Base-by-base conservation (phyloP, 257 asterid genomes). In the Solanum appendiculatum region DNA sequence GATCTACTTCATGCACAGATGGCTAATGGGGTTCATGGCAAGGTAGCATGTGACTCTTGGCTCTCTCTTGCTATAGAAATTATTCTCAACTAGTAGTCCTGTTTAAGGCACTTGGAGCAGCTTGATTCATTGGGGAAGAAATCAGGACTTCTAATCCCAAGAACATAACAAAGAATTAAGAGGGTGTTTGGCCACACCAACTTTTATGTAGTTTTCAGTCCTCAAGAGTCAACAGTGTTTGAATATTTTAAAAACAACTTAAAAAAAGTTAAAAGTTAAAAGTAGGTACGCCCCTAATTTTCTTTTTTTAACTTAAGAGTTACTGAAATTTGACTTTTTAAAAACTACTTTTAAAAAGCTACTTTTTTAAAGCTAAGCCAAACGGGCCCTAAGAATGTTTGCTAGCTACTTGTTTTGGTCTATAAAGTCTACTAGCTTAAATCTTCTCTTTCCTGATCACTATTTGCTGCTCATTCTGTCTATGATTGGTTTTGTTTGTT, bases 1-100 rank as follows among this genome's bases (percentile, higher is more conserved):
- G 98, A 95, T 86, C 95, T 95, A 89, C 92, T 95, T 88, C 98
- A 94, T 88, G 98, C 94, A 51, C 97, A 95, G 90, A 93, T 83
- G 89, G 94, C 92, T 46, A 92, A 89, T 84, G 94, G 93, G 87
- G 86, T 85, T 91, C 92, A 92, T 78, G 92, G 92, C 81, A 94
- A 93, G 98, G 98, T 95, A 90, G 56, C 60, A 23, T 78, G 46
- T 23, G 31, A 20, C 54, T 37, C 39, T 63, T 44, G 34, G 36
- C 63, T 31, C 37, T 75, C 56, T 77, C 83, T 77, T 77, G 60
- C 60, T n/a, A n/a, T 25, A 77, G 5, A 18, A 42, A 44, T 40
- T 77, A 25, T 40, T 77, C 31, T 77, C 60, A 40, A 40, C 37
- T 77, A 77, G 9, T 39, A 40, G 29, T 75, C 56, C 48, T 40